A percentile compares a stretch with the other conserved stretches of the same genome.
Conservation (phyloP, 139 green algal species). For the Volvox africanus region DNA sequence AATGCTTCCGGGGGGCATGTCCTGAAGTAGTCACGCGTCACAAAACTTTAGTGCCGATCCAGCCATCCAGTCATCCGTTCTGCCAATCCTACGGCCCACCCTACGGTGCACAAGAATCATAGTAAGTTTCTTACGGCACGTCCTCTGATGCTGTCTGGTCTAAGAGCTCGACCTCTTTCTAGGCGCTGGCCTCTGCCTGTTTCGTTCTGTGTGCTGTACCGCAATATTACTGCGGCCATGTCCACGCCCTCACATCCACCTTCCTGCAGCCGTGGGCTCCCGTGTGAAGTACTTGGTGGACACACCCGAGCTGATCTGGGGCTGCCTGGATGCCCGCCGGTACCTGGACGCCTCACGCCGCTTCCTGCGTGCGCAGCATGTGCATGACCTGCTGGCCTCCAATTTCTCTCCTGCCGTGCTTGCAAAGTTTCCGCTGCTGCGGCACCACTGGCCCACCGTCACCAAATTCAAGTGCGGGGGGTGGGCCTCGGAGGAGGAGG, state of each 20-base stretch:
- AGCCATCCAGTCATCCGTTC: no score
- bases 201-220: neutral
- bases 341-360: conserved; percentile 86
- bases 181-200: no score
- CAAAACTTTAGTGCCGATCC: no score
- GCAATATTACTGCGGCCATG: neutral
- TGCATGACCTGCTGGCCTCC: conserved; percentile 75
- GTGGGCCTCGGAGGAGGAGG: no score
- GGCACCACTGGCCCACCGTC: conserved; percentile 92
- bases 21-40: no score
- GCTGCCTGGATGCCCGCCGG: conserved; percentile 85
- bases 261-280: conserved; percentile 77
- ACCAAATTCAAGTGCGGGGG: conserved; percentile 79
- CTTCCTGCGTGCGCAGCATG: conserved; percentile 76
- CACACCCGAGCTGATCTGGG: conserved; percentile 97
- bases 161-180: no score
- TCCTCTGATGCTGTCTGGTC: no score
- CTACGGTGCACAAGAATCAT: no score
- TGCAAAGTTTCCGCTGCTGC: conserved; percentile 89
- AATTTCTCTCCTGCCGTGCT: conserved; percentile 47
- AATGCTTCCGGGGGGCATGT: no score
- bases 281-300: conserved; percentile 97
- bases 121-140: no score
- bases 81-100: no score
- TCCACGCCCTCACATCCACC: neutral